These are phyloP conservation scores for Ogataea nonfermentans DNA, from an alignment of 805 yeast species.

Conservation along the genomic window DNA sequence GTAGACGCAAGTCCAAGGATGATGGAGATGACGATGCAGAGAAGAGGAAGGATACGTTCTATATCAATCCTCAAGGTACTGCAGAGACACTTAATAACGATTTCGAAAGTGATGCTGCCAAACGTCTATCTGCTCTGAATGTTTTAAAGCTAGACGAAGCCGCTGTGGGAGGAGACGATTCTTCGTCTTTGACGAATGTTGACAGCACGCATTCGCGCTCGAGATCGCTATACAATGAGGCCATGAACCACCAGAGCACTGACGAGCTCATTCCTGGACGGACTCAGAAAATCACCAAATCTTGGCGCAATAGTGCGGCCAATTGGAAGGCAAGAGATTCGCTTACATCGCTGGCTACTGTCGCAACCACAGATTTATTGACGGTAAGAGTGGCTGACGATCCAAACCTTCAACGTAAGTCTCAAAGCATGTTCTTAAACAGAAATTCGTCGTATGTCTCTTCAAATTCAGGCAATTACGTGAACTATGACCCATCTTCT, in stretches of 20 bases:
- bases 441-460: slow-evolving; percentile 23
- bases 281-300: slow-evolving; percentile 42
- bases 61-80: slow-evolving; percentile 21
- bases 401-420: slow-evolving; percentile 38
- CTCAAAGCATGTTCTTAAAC: slow-evolving; percentile 34
- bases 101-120: slow-evolving; percentile 28
- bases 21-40: slow-evolving; percentile 29
- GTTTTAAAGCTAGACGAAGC: slow-evolving; percentile 50
- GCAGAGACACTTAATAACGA: slow-evolving; percentile 25
- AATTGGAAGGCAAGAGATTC: slow-evolving; percentile 58
- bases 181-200: slow-evolving; percentile 55
- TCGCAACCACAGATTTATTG: slow-evolving; percentile 79
- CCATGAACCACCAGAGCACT: slow-evolving; percentile 38
- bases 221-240: slow-evolving; percentile 38
- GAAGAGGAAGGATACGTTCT: slow-evolving; percentile 24
- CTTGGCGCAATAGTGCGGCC: slow-evolving; percentile 55
- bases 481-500: slow-evolving; percentile 11
- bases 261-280: slow-evolving; percentile 36
- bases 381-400: slow-evolving; percentile 76
- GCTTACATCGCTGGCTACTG: slow-evolving; percentile 72
- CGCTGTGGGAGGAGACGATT: slow-evolving; percentile 33
- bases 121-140: slow-evolving; percentile 48
- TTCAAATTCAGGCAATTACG: slow-evolving; percentile 17
- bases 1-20: slow-evolving; percentile 38
- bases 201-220: slow-evolving; percentile 36